Base-by-base conservation (phyloP, 352 stramenopile species). In the Phytopythium montanum region DNA sequence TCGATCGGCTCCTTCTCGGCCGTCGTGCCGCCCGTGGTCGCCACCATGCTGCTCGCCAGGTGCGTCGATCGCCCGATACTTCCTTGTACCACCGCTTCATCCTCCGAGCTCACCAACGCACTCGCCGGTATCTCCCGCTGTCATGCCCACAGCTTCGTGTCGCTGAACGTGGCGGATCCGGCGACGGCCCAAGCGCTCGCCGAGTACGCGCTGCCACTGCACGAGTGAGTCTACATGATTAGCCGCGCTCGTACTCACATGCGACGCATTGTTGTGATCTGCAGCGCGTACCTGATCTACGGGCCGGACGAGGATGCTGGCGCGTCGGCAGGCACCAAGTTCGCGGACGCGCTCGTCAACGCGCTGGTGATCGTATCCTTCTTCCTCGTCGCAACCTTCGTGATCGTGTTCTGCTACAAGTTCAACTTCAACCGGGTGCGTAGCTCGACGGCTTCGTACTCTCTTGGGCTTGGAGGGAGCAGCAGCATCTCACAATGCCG, bases 401-500 rank as follows among this genome's bases (percentile, higher is more conserved):
- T 95, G 9, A 96, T 97, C 60, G 90, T 96, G 19, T 81, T 87
- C 45, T 92, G 88, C 65, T 97, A 97, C 79, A 96, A 96, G 54
- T 94, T 90, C 66, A 93, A 95, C 60, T 92, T 93, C 60, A 92
- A 82, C 38, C 81, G 68, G 56, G 88, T 94, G 55, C 56, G 64
- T 34, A 49, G 42, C 9, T 21, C 21, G 14, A n/a, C n/a, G 39
- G 4, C 5, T 10, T 9, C 39, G 19, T 21, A n/a, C 39, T 14
- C 39, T 14, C 14, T 21, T 21, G 16, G 18, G 2, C 5, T 10
- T 46, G 19, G 3, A 1, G 39, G 25, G 21, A 10, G 39, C 19
- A 46, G 29, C 5, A 21, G 3, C 12, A 21, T n/a, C 45, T 52
- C 45, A 52, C 45, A 23, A 2, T 34, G 26, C 13, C 5, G 13